phyloP scores from a whole-genome alignment of 805 yeast species.

The Zygosaccharomyces bisporus region DNA sequence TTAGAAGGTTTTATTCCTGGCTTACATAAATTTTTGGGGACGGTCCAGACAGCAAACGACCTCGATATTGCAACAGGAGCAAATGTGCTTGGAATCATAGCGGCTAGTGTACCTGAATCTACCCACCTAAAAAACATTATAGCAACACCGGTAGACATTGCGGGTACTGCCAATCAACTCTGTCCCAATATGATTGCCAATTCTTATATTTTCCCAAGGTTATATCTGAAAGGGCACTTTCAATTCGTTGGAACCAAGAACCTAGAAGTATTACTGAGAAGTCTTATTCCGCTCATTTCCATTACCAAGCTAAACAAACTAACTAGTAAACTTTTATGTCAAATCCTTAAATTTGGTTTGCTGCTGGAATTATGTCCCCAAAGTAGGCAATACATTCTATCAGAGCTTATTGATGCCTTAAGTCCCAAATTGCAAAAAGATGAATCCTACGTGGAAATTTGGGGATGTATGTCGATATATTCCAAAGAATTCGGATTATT shows the following conservation, averaged over 20 bases:
- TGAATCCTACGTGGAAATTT: slow-evolving; percentile 55
- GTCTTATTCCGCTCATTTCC: slow-evolving; percentile 4
- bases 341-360: slow-evolving; percentile 41
- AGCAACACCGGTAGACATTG: not conserved
- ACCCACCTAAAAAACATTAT: slow-evolving; percentile 10
- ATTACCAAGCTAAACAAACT: not conserved
- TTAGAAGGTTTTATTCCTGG: slow-evolving; percentile 19
- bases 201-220: slow-evolving; percentile 26
- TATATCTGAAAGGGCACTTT: slow-evolving; percentile 10
- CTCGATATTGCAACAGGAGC: slow-evolving; percentile 39
- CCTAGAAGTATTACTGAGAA: not conserved
- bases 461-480: slow-evolving; percentile 52
- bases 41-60: slow-evolving; percentile 20
- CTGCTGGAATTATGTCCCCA: slow-evolving; percentile 20
- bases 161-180: not conserved
- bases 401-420: slow-evolving; percentile 30
- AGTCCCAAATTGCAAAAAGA: slow-evolving; percentile 47
- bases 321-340: slow-evolving; percentile 23
- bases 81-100: slow-evolving; percentile 47
- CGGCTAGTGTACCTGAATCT: slow-evolving; percentile 13
- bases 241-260: not conserved
- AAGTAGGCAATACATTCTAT: slow-evolving; percentile 23
- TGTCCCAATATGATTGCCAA: slow-evolving; percentile 13
- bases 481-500: slow-evolving; percentile 29
- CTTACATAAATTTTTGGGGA: slow-evolving; percentile 27